Evolutionary conservation across 2,329 filamentous ascomycete genomes (phyloP), one percentile per base, ranked within the genome.

Genomic region (Cryphonectria nitschkei): DNA sequence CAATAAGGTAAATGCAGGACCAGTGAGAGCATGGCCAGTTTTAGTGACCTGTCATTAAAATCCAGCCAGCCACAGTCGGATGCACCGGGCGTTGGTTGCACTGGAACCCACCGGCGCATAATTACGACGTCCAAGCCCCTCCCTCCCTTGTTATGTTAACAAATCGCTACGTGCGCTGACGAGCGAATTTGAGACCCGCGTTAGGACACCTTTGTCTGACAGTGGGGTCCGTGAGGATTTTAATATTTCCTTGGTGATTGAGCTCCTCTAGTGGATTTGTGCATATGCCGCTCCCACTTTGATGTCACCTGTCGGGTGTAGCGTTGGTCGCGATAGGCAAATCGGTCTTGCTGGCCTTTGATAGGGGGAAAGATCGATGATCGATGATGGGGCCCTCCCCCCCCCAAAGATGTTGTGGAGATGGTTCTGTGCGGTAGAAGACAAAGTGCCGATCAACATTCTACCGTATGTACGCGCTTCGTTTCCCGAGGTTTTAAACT

Each of bases 51-150:
- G 58, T 61, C 34, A 61, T n/a, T n/a, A 22, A 19, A 37, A 34
- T 34, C 58, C 16, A 61, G 58, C 58, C 58, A 37, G 58, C 58
- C 58, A 61, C 58, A 61, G 22, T 39, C 34, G 58, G 32, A 61
- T 39, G 58, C 58, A 61, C 16, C 58, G 54, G 54, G 54, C 39
- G 58, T 37, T 61, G 58, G 58, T 16, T 61, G 58, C 58, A 39
- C 34, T 61, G 58, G 58, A 61, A 61, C 58, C 58, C 58, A 61
- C 58, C 16, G 58, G 34, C 34, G 58, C 58, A 39, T 39, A 39
- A 61, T 61, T 61, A 22, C 58, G 34, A 61, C 32, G 34, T 6
- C 46, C 32, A 61, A 34, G 37, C 37, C 11, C 37, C 37, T 34
- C 34, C 6, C 34, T 6, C 58, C 58, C 58, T n/a, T 61, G 58